Evolutionary conservation across 805 yeast species (phyloP).

Genomic region (Ogataea pignaliae): DNA sequence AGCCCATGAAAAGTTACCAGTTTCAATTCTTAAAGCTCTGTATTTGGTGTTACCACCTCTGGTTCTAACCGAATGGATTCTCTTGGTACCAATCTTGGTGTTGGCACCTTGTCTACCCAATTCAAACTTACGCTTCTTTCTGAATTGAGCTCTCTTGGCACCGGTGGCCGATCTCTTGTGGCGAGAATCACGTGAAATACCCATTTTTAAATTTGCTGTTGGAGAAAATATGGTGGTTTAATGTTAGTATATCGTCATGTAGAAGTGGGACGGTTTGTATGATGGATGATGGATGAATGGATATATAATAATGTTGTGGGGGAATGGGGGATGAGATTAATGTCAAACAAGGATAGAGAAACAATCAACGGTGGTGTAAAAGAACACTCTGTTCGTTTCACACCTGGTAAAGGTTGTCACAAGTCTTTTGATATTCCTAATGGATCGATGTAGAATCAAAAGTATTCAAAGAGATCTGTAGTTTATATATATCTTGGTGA

Average conservation of each 20-base stretch:
- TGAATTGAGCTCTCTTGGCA: constrained; percentile 99
- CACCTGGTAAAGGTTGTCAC: too few relatives aligned
- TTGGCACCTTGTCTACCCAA: constrained; percentile 99
- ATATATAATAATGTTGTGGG: too few relatives aligned
- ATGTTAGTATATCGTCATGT: constrained; percentile 9
- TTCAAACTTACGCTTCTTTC: constrained; percentile 99
- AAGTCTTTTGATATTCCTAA: too few relatives aligned
- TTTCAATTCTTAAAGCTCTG: constrained; percentile 99
- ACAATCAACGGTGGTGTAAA: too few relatives aligned
- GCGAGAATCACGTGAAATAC: constrained; percentile 99
- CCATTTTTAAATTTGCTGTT: constrained; percentile 57
- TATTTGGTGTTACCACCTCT: constrained; percentile 99
- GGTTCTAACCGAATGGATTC: constrained; percentile 98
- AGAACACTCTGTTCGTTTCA: too few relatives aligned
- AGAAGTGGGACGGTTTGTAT: too few relatives aligned
- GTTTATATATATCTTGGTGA: too few relatives aligned
- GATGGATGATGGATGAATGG: too few relatives aligned
- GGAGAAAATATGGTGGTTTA: not conserved
- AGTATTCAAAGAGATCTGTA: too few relatives aligned
- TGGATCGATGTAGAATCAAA: too few relatives aligned
- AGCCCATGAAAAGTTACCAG: constrained; percentile 99
- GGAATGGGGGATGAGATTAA: too few relatives aligned
- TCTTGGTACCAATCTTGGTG: constrained; percentile 98
- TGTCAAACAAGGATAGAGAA: too few relatives aligned
- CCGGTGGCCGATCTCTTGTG: constrained; percentile 99